Percentiles rank a stretch among this genome's conserved stretches.
These are phyloP conservation scores for Ophiostoma himal-ulmi DNA, from an alignment of 2,329 filamentous ascomycete species.

Conservation along the genomic window DNA sequence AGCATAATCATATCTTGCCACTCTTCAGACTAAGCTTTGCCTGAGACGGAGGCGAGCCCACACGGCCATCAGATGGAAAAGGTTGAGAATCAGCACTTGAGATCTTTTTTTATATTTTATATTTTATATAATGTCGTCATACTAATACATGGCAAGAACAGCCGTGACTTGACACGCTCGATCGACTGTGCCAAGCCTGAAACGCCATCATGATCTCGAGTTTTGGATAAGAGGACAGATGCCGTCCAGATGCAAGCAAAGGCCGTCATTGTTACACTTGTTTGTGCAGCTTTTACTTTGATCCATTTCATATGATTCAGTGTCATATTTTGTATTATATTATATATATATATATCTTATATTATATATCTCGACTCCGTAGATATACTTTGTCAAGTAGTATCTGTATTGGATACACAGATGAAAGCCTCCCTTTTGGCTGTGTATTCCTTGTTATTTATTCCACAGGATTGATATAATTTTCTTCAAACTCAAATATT, in stretches of 20 bases:
- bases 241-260: too few species aligned
- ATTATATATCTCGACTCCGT: too few species aligned
- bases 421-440: not conserved
- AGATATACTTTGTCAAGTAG: too few species aligned
- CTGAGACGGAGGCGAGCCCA: not conserved
- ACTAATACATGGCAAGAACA: not conserved
- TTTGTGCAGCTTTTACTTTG: too few species aligned
- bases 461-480: too few species aligned
- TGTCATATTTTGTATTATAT: too few species aligned
- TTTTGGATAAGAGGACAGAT: not conserved
- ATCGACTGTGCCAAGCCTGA: constrained; percentile 6
- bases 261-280: too few species aligned
- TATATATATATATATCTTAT: too few species aligned
- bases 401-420: too few species aligned
- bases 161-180: not conserved
- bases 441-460: not conserved
- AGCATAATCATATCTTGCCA: too few species aligned
- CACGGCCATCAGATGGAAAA: not conserved
- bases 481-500: not conserved
- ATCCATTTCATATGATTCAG: too few species aligned
- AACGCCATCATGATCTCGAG: not conserved
- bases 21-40: not conserved
- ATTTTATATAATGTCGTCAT: not conserved
- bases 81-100: not conserved
- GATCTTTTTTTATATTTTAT: too few species aligned